Percentiles rank a stretch among this genome's conserved stretches.
Evolutionary conservation across 306 rosid genomes (phyloP).

Genomic region (Malus orientalis): DNA sequence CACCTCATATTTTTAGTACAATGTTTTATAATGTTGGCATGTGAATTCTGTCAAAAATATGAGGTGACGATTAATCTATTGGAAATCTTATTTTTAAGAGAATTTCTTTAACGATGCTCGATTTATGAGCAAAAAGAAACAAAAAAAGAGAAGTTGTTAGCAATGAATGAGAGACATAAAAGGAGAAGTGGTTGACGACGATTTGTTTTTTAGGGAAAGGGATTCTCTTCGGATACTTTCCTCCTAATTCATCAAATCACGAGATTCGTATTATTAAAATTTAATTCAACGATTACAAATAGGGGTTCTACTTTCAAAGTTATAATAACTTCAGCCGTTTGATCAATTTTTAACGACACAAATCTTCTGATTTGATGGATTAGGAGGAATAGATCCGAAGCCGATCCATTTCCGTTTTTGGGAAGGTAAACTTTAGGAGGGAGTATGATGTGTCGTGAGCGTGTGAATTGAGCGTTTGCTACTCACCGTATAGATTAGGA

Average conservation of each 20-base stretch:
- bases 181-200: no score
- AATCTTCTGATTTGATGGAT: rapidly evolving
- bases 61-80: rapidly evolving
- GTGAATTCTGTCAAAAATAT: no score
- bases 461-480: constrained; percentile 37
- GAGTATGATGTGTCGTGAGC: neutral
- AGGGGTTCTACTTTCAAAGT: rapidly evolving
- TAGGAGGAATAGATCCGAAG: no score
- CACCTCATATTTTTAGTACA: no score
- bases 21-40: no score
- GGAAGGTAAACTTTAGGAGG: no score
- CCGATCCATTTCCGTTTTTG: neutral
- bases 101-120: no score
- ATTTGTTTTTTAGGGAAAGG: neutral
- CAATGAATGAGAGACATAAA: no score
- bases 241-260: rapidly evolving
- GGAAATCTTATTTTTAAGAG: rapidly evolving
- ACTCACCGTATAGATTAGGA: constrained; percentile 7
- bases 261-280: rapidly evolving
- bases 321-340: no score
- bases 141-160: no score
- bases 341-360: rapidly evolving
- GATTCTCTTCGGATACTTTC: rapidly evolving
- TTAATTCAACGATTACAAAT: rapidly evolving
- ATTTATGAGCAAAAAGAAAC: no score